These are phyloP conservation scores for Sphagnum magellanicum DNA, from an alignment of 228 moss, liverwort and hornwort species.

Conservation along the genomic window DNA sequence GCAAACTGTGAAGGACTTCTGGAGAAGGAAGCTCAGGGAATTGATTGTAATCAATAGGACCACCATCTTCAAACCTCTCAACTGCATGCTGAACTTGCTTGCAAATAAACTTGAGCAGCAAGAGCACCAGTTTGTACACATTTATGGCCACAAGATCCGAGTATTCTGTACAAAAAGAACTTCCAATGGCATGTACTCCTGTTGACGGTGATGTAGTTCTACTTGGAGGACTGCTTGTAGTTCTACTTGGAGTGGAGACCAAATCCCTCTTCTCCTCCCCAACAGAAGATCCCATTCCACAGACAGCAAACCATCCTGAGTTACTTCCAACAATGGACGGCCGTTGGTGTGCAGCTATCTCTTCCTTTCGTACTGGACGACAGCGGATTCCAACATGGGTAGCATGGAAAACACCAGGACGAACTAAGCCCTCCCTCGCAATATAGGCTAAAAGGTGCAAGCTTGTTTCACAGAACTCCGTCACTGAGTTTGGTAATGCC, in stretches of 20 bases:
- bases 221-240: constrained; percentile 24
- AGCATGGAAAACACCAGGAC: constrained; percentile 70
- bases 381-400: constrained; percentile 71
- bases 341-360: constrained; percentile 48
- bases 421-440: constrained; percentile 75
- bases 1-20: constrained; percentile 79
- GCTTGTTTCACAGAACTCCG: constrained; percentile 73
- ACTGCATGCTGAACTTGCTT: constrained; percentile 81
- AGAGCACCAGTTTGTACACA: constrained; percentile 80
- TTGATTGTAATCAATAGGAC: constrained; percentile 51
- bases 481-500: constrained; percentile 43
- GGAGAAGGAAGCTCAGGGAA: constrained; percentile 93
- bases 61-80: constrained; percentile 65
- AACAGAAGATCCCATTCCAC: constrained; percentile 59
- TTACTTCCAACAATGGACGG: constrained; percentile 57
- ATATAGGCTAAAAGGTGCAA: constrained; percentile 90
- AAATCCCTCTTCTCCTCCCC: constrained; percentile 25
- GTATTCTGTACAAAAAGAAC: constrained; percentile 60
- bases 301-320: constrained; percentile 85
- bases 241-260: constrained; percentile 19
- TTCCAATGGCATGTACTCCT: constrained; percentile 20
- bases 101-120: constrained; percentile 71
- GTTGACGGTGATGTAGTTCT: constrained; percentile 35
- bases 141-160: constrained; percentile 86
- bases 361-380: constrained; percentile 74